Base-by-base conservation (phyloP, 306 rosid species). In the Hippophae rhamnoides region DNA sequence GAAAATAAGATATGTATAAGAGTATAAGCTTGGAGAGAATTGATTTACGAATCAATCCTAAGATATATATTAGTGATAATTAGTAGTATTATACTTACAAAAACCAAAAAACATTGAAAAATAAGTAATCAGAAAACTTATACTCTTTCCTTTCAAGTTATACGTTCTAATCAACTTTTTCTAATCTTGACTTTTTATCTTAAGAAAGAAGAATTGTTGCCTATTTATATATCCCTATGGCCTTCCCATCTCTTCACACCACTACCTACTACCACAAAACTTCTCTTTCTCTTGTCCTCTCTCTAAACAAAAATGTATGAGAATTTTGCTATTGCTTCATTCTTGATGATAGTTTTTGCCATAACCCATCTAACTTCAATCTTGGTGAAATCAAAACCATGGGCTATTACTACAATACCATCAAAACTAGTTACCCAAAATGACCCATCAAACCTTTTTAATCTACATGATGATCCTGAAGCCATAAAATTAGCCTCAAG, bases 401-500 rank as follows among this genome's bases (percentile, higher is more conserved):
- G 70, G 70, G 38, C 38, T 31, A 54, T 71, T 47, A 47, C 50
- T 40, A 50, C 44, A 5, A 47, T 62, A 9, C 77, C 81, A 18
- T 41, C 58, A 1, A 65, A 72, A 55, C 57, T 64, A 41, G 13
- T 44, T 6, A 44, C 57, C 56, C 18, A 43, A 31, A 31, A 31
- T n/a, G 27, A 42, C 1, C 9, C 55, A 25, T 57, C 72, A 0
- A 43, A 70, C 13, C 66, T 76, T 14, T 40, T 64, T 10, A 72
- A 64, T 9, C 77, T 92, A 54, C 82, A 70, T 6, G 63, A 72
- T 9, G 86, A 92, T 65, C 69, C 64, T 0, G 69, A 78, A 49
- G 57, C 89, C 56, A 58, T 87, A 6, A n/a, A 49, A 49, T 14
- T 60, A 7, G 98, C 87, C 12, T 69, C 95, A 0, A 56, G 25